A percentile compares a stretch with the other conserved stretches of the same genome.
Evolutionary conservation across 495 filamentous ascomycete species (phyloP).

Genomic region (Penicillium psychrofluorescens): DNA sequence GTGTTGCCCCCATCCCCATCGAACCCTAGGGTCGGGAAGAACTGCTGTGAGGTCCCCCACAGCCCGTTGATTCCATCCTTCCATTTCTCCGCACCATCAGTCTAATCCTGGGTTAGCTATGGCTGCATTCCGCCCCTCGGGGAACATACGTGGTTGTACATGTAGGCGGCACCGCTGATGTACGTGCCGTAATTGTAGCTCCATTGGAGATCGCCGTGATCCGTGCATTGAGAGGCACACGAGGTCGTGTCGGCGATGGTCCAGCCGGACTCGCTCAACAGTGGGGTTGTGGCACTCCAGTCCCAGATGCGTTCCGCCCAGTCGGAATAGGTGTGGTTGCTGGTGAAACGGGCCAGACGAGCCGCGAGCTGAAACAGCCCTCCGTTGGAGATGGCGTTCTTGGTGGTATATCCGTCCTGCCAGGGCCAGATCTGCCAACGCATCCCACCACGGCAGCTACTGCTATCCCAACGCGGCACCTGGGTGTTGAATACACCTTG

Average conservation of each 20-base stretch:
- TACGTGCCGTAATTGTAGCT: slow-evolving; percentile 71
- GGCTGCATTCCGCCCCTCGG: background rate
- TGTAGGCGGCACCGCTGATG: slow-evolving; percentile 64
- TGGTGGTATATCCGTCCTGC: slow-evolving; percentile 74
- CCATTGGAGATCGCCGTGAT: slow-evolving; percentile 61
- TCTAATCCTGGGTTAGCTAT: slow-evolving; percentile 22
- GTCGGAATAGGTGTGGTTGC: slow-evolving; percentile 65
- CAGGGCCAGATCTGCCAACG: slow-evolving; percentile 82
- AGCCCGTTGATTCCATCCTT: slow-evolving; percentile 48
- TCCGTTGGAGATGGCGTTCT: slow-evolving; percentile 74
- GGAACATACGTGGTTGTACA: slow-evolving; percentile 61
- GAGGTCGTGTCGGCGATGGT: slow-evolving; percentile 62
- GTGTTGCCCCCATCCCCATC: slow-evolving; percentile 38
- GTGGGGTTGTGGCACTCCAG: slow-evolving; percentile 54
- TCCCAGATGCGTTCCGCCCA: slow-evolving; percentile 69
- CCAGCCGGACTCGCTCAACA: slow-evolving; percentile 43
- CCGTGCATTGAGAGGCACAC: slow-evolving; percentile 47
- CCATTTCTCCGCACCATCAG: slow-evolving; percentile 44
- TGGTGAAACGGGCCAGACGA: slow-evolving; percentile 65
- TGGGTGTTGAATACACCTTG: slow-evolving; percentile 60
- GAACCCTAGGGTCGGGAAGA: slow-evolving; percentile 49
- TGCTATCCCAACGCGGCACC: slow-evolving; percentile 58
- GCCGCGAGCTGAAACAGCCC: slow-evolving; percentile 79
- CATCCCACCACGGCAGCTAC: slow-evolving; percentile 67
- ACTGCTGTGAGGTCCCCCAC: slow-evolving; percentile 33